Conservation (phyloP, 768 basidiomycete genomes). For the Suillus sp. region DNA sequence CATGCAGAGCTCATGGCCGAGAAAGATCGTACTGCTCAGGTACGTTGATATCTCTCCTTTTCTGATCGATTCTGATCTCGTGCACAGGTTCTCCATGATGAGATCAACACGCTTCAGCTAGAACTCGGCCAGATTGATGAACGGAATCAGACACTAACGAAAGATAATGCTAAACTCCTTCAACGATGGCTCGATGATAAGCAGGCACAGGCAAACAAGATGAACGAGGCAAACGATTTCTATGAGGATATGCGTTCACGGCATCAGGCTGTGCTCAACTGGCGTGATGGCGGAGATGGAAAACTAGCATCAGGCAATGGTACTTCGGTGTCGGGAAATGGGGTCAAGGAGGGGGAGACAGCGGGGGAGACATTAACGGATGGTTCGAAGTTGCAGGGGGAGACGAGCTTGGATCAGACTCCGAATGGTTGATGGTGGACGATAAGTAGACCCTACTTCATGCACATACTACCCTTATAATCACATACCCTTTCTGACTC, state of each 20-base stretch:
- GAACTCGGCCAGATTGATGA: constrained; percentile 90
- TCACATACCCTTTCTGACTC: constrained; percentile 24
- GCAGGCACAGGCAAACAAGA: constrained; percentile 87
- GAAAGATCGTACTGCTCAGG: constrained; percentile 89
- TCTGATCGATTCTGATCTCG: constrained; percentile 8
- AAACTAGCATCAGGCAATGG: constrained; percentile 39
- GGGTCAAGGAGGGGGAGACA: constrained; percentile 43
- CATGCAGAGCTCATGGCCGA: constrained; percentile 84
- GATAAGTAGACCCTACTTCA: constrained; percentile 32
- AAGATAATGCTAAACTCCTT: constrained; percentile 92
- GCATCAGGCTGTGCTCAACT: constrained; percentile 61
- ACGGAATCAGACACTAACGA: constrained; percentile 81
- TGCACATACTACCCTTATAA: constrained; percentile 16
- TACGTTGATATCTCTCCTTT: constrained; percentile 30
- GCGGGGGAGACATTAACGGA: constrained; percentile 50
- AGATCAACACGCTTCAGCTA: constrained; percentile 88
- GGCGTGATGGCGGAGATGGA: constrained; percentile 46
- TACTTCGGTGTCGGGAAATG: constrained; percentile 44
- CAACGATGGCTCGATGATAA: constrained; percentile 98
- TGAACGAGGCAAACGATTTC: constrained; percentile 92
- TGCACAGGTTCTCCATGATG: constrained; percentile 86
- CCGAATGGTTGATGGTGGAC: constrained; percentile 88
- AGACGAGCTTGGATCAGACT: constrained; percentile 76
- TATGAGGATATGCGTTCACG: constrained; percentile 85
- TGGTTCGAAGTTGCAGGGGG: constrained; percentile 71